Evolutionary conservation across 179 eudicot species (phyloP).

Genomic region (Silene noctiflora): DNA sequence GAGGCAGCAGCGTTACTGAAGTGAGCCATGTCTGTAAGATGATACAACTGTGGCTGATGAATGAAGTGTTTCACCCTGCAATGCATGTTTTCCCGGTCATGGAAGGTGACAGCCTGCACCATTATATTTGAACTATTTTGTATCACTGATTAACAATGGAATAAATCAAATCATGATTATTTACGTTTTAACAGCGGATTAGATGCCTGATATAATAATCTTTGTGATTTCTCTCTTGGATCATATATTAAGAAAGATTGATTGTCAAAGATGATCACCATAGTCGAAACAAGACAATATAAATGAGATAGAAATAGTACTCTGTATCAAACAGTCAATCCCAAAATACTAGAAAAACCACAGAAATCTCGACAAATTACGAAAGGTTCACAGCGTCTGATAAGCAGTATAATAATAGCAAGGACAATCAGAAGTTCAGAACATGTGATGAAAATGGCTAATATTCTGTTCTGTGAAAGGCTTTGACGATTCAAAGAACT

Average conservation of each 20-base stretch:
- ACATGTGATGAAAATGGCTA: background rate
- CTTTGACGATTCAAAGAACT: conserved; percentile 3
- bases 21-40: background rate
- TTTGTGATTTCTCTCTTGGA: too few species aligned
- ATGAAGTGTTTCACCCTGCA: background rate
- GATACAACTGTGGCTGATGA: background rate
- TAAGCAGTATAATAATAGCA: conserved; percentile 10
- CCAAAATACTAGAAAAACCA: background rate
- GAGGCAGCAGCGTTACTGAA: conserved; percentile 57
- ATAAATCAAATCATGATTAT: background rate
- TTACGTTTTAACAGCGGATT: background rate
- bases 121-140: background rate
- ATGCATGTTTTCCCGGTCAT: background rate
- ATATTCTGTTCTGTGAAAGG: conserved; percentile 10
- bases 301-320: background rate
- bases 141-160: background rate
- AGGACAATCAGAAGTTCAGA: conserved; percentile 4
- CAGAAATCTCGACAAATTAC: conserved; percentile 2
- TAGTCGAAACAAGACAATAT: background rate
- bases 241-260: too few species aligned
- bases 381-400: conserved; percentile 11
- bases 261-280: too few species aligned
- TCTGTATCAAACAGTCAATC: background rate
- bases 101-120: background rate
- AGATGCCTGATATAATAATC: too few species aligned